phyloP scores from a whole-genome alignment of 2,329 filamentous ascomycete genomes.

The Cercospora citrullina region DNA sequence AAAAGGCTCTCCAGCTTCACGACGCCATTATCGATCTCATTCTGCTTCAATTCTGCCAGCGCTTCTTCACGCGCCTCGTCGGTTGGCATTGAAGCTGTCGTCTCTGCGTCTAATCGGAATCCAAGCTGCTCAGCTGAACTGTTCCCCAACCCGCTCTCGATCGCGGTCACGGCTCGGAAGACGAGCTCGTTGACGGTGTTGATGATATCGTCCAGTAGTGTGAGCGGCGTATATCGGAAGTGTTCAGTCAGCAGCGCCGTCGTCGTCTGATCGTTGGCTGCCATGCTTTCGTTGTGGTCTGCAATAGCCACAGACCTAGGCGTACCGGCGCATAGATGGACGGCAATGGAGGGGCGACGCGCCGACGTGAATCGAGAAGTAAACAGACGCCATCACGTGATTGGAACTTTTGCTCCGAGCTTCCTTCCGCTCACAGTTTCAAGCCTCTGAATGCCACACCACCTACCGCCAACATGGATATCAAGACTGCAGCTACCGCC shows the following conservation, averaged over 20 bases:
- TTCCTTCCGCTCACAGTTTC: background rate
- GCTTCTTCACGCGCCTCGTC: slow-evolving; percentile 40
- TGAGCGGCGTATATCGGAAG: slow-evolving; percentile 88
- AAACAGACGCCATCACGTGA: background rate
- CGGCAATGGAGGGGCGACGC: background rate
- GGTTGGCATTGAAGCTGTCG: slow-evolving; percentile 18
- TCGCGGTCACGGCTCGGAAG: slow-evolving; percentile 82
- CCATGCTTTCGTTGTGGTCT: slow-evolving; percentile 38
- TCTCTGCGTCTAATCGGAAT: slow-evolving; percentile 52
- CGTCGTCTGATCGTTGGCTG: slow-evolving; percentile 48
- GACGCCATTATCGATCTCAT: slow-evolving; percentile 76
- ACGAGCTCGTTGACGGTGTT: slow-evolving; percentile 93
- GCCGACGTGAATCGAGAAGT: slow-evolving; percentile 5
- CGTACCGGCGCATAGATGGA: background rate
- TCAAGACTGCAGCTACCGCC: no score
- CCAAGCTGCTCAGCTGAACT: slow-evolving; percentile 75
- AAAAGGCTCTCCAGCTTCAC: slow-evolving; percentile 53
- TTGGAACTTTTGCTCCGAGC: background rate
- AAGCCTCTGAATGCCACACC: no score
- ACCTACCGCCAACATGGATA: no score
- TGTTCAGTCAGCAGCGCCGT: slow-evolving; percentile 84
- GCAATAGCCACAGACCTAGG: background rate
- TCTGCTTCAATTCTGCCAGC: slow-evolving; percentile 34
- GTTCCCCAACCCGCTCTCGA: slow-evolving; percentile 77
- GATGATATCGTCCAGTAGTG: slow-evolving; percentile 95